Evolutionary conservation across 345 rosid species (phyloP).

Genomic region (Brassica incana): DNA sequence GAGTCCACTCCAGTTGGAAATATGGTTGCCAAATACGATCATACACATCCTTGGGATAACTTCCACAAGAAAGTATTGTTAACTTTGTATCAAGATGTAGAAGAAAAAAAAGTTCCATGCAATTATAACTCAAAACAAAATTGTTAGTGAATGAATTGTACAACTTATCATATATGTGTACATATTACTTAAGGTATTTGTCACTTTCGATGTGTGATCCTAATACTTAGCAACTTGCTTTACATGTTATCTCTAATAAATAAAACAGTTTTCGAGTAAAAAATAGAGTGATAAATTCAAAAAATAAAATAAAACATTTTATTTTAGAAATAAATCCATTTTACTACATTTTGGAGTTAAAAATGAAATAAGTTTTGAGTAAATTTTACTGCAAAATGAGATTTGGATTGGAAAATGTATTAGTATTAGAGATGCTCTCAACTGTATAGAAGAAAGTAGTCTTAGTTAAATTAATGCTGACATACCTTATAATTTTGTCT

Average conservation of each 20-base stretch:
- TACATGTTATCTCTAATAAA: neutral
- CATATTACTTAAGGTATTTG: neutral
- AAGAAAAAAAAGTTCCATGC: neutral
- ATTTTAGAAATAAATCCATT: too few species aligned
- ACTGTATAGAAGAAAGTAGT: neutral
- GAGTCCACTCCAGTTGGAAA: neutral
- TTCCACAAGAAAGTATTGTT: neutral
- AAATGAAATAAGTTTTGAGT: too few species aligned
- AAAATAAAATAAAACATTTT: too few species aligned
- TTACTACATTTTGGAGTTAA: too few species aligned
- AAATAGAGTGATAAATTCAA: too few species aligned
- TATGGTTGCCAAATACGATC: slow-evolving; percentile 43
- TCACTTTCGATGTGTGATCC: neutral
- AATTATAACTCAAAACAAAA: neutral
- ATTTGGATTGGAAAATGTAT: too few species aligned
- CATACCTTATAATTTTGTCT: neutral
- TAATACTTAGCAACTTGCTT: neutral
- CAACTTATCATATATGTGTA: too few species aligned
- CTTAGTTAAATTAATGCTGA: neutral
- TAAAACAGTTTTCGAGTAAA: neutral
- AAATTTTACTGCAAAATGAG: too few species aligned
- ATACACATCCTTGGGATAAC: neutral
- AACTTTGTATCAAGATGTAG: neutral
- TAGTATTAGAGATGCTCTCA: neutral
- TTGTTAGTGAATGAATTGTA: neutral